Conservation (phyloP, 441 rosid species). For the Sinapis alba region DNA sequence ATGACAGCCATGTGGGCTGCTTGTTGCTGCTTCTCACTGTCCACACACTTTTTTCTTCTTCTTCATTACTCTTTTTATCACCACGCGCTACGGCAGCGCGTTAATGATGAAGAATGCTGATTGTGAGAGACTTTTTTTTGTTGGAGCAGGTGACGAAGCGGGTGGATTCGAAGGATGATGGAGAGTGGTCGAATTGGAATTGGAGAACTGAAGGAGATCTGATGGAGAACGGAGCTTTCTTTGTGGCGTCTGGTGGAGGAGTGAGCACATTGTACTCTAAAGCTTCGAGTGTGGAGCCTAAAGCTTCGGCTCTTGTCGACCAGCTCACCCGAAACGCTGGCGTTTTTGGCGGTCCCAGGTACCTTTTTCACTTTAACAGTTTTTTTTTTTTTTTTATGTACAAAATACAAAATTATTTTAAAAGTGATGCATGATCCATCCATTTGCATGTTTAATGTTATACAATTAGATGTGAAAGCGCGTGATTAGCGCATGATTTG, state of each 20-base stretch:
- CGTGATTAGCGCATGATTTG: slow-evolving; percentile 22
- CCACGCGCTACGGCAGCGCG: slow-evolving; percentile 22
- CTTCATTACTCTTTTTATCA: neutral
- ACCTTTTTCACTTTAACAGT: neutral
- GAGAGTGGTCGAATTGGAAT: slow-evolving; percentile 81
- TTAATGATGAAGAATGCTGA: neutral
- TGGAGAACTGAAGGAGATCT: slow-evolving; percentile 94
- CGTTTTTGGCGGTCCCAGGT: slow-evolving; percentile 77
- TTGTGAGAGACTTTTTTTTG: neutral
- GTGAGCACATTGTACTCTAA: slow-evolving; percentile 59
- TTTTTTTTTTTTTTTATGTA: neutral
- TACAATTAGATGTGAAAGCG: slow-evolving; percentile 26
- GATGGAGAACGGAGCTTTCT: slow-evolving; percentile 88
- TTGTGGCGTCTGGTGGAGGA: slow-evolving; percentile 83
- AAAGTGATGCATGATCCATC: slow-evolving; percentile 13
- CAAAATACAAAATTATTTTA: neutral
- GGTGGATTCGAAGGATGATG: slow-evolving; percentile 83
- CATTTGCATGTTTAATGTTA: neutral
- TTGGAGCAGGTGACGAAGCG: slow-evolving; percentile 69
- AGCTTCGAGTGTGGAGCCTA: slow-evolving; percentile 84
- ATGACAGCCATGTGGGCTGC: slow-evolving; percentile 39
- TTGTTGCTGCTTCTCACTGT: slow-evolving; percentile 25
- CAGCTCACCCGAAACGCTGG: slow-evolving; percentile 82
- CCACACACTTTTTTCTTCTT: slow-evolving; percentile 1
- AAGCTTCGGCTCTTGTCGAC: slow-evolving; percentile 53